phyloP scores from a whole-genome alignment of 441 rosid genomes.

The Adansonia gregorii region DNA sequence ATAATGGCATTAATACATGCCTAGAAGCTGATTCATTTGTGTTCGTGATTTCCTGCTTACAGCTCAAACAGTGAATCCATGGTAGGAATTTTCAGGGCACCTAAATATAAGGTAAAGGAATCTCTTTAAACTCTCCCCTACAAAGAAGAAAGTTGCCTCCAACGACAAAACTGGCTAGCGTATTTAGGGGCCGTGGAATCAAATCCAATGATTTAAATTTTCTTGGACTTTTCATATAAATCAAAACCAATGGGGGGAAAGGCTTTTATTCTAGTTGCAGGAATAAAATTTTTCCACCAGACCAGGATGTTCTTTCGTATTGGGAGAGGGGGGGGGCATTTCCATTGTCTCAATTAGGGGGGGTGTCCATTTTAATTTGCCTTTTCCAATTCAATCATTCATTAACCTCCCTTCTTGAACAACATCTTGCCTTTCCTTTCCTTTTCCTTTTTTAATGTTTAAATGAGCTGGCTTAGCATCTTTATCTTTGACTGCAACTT shows the following conservation, averaged over 20 bases:
- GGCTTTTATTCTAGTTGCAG: conserved; percentile 5
- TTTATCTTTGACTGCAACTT: conserved; percentile 33
- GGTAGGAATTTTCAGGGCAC: too few relatives aligned
- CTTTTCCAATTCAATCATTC: conserved; percentile 36
- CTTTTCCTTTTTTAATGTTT: conserved; percentile 28
- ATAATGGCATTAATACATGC: too few relatives aligned
- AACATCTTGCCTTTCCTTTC: conserved; percentile 15
- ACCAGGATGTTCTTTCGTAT: conserved; percentile 30
- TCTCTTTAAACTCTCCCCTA: conserved; percentile 16
- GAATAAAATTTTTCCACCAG: conserved; percentile 40
- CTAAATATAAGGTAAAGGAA: conserved; percentile 23
- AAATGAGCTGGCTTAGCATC: conserved; percentile 48
- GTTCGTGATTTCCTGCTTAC: too few relatives aligned
- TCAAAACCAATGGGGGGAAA: conserved; percentile 25
- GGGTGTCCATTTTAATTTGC: conserved; percentile 21
- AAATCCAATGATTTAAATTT: conserved; percentile 3
- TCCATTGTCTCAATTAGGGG: conserved; percentile 35
- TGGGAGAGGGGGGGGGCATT: conserved; percentile 18
- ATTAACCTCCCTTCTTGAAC: conserved; percentile 42
- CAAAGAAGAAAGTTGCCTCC: conserved; percentile 30
- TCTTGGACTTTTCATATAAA: neutral
- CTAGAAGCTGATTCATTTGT: too few relatives aligned
- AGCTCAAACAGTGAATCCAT: too few relatives aligned
- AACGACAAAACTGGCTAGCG: conserved; percentile 57
- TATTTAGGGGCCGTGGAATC: conserved; percentile 40